phyloP scores from a whole-genome alignment of 768 basidiomycete genomes.

The Tylopilus balloui region DNA sequence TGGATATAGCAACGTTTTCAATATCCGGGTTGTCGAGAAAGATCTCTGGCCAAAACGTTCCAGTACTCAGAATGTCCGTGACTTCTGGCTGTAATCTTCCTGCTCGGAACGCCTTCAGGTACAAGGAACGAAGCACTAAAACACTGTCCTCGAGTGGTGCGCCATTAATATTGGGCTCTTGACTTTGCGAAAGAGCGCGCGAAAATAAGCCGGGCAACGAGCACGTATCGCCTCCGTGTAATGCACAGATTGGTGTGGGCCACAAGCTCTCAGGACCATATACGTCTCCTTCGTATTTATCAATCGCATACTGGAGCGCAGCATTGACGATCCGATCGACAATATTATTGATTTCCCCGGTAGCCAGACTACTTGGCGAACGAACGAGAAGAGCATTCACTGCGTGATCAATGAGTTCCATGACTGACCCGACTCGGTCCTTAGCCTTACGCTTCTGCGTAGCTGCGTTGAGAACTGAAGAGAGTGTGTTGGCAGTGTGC shows the following conservation, averaged over 20 bases:
- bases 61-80: constrained; percentile 56
- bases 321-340: constrained; percentile 69
- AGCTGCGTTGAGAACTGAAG: constrained; percentile 47
- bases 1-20: constrained; percentile 59
- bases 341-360: constrained; percentile 62
- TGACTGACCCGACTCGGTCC: constrained; percentile 60
- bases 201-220: constrained; percentile 52
- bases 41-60: constrained; percentile 65
- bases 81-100: constrained; percentile 55
- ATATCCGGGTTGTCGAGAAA: constrained; percentile 77
- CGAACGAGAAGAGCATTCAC: constrained; percentile 58
- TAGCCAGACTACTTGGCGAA: constrained; percentile 40
- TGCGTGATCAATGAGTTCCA: constrained; percentile 71
- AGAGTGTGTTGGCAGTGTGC: constrained; percentile 57
- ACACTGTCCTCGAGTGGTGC: constrained; percentile 14
- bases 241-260: constrained; percentile 54
- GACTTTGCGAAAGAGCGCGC: constrained; percentile 26
- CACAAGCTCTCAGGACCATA: constrained; percentile 42
- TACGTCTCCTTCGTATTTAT: constrained; percentile 45
- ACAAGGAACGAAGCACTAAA: constrained; percentile 41
- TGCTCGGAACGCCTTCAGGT: constrained; percentile 58
- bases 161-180: constrained; percentile 14
- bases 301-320: constrained; percentile 74
- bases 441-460: constrained; percentile 47
- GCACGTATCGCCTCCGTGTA: constrained; percentile 58